Conservation (phyloP, 75 land plant genomes). For the Sequoia sempervirens region DNA sequence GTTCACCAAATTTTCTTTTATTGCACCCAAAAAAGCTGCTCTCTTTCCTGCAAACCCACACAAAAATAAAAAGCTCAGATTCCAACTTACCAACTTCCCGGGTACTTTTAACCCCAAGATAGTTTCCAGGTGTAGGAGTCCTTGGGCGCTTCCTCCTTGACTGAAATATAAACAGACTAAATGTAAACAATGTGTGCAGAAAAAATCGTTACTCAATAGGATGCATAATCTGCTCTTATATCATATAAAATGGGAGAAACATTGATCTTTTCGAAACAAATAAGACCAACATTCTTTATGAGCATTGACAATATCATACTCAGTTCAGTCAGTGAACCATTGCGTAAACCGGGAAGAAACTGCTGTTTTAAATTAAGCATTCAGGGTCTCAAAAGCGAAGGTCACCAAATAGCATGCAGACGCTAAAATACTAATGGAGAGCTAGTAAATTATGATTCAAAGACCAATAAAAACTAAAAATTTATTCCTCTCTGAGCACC, state of each 20-base stretch:
- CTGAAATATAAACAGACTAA: constrained; percentile 31
- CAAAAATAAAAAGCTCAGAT: neutral
- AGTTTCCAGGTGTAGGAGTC: constrained; percentile 87
- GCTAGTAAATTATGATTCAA: neutral
- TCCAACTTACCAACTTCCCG: constrained; percentile 40
- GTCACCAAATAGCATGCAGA: neutral
- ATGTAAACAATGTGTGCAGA: neutral
- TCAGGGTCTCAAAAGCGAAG: neutral
- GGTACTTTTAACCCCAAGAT: constrained; percentile 62
- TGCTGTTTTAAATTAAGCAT: neutral
- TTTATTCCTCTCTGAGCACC: constrained; percentile 1
- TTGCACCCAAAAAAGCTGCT: neutral
- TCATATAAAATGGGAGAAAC: neutral
- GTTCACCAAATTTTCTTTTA: neutral
- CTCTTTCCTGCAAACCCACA: neutral
- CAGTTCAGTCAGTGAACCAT: neutral
- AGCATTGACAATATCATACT: neutral
- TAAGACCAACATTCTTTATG: neutral
- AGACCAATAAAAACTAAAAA: neutral
- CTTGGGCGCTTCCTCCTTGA: constrained; percentile 77
- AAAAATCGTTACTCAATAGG: neutral
- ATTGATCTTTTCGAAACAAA: neutral
- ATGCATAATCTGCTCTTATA: neutral
- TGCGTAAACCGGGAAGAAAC: neutral
- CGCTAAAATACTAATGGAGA: neutral